Percentiles rank a stretch among this genome's conserved stretches.
These are phyloP conservation scores for Tuber brumale DNA, from an alignment of 495 filamentous ascomycete species.

Conservation along the genomic window DNA sequence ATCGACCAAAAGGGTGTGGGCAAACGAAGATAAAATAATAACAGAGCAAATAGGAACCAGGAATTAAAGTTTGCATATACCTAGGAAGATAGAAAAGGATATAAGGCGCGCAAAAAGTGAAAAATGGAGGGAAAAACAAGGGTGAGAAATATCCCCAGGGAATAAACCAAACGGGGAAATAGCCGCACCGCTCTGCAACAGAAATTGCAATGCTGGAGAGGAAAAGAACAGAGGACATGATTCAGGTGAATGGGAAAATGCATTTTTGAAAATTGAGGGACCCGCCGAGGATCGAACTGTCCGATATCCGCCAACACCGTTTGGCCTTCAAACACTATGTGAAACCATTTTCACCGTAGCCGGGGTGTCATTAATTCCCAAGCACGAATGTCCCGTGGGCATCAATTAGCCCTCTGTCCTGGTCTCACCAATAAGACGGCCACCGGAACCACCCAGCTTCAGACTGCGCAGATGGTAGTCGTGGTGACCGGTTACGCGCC, in stretches of 20 bases:
- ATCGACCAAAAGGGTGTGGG: background rate
- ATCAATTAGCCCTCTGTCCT: constrained; percentile 69
- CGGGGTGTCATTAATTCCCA: constrained; percentile 95
- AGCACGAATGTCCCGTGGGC: constrained; percentile 90
- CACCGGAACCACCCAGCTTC: constrained; percentile 54
- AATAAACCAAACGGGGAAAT: background rate
- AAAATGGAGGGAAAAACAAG: background rate
- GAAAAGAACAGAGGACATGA: background rate
- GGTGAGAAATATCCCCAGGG: background rate
- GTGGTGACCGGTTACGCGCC: constrained; percentile 72
- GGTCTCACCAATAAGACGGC: constrained; percentile 72
- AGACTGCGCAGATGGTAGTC: constrained; percentile 88
- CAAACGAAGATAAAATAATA: background rate
- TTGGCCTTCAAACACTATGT: constrained; percentile 74
- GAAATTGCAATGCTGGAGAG: background rate
- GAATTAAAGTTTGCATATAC: background rate
- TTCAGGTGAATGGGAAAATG: no score
- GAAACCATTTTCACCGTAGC: constrained; percentile 82
- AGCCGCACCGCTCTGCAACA: background rate
- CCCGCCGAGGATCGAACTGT: no score
- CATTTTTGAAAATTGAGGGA: no score
- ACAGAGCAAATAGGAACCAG: background rate
- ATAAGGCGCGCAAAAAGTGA: background rate
- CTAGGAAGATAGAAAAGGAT: background rate
- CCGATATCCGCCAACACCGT: constrained; percentile 67